phyloP scores from a whole-genome alignment of 2,329 filamentous ascomycete genomes.

The Phoma sp. region DNA sequence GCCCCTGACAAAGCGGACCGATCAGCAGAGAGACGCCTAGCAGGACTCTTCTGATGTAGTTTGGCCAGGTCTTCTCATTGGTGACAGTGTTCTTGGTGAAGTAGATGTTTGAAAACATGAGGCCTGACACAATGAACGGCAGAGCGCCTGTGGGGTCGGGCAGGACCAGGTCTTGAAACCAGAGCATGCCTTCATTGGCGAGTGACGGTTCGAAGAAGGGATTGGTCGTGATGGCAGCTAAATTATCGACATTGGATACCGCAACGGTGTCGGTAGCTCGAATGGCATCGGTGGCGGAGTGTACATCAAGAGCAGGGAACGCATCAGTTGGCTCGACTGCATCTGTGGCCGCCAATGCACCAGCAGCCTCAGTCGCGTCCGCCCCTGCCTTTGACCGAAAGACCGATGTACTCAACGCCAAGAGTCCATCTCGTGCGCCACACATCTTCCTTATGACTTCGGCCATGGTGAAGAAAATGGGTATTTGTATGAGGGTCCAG shows the following conservation, averaged over 20 bases:
- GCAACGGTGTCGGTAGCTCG: not conserved
- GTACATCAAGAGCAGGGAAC: not conserved
- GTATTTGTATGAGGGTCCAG: constrained; percentile 43
- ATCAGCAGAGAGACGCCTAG: constrained; percentile 43
- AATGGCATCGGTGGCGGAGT: not conserved
- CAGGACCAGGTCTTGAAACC: constrained; percentile 64
- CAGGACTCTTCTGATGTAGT: constrained; percentile 30
- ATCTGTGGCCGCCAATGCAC: not conserved
- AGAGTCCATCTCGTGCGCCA: constrained; percentile 37
- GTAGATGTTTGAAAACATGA: constrained; percentile 58
- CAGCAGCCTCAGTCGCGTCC: not conserved
- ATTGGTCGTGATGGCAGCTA: constrained; percentile 14
- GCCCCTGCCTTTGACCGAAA: constrained; percentile 16
- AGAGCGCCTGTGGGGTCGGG: constrained; percentile 60
- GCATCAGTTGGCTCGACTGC: not conserved
- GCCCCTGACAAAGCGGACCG: constrained; percentile 39
- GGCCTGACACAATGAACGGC: constrained; percentile 56
- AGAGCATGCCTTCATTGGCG: constrained; percentile 63
- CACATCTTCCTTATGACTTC: constrained; percentile 47
- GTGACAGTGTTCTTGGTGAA: constrained; percentile 29
- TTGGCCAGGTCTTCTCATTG: constrained; percentile 22
- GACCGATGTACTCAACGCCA: constrained; percentile 31
- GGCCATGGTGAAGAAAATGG: constrained; percentile 47
- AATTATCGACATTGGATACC: constrained; percentile 12
- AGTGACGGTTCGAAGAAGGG: constrained; percentile 57